phyloP scores from a whole-genome alignment of 192 early-diverging fungal species.

The Backusella macrospora region DNA sequence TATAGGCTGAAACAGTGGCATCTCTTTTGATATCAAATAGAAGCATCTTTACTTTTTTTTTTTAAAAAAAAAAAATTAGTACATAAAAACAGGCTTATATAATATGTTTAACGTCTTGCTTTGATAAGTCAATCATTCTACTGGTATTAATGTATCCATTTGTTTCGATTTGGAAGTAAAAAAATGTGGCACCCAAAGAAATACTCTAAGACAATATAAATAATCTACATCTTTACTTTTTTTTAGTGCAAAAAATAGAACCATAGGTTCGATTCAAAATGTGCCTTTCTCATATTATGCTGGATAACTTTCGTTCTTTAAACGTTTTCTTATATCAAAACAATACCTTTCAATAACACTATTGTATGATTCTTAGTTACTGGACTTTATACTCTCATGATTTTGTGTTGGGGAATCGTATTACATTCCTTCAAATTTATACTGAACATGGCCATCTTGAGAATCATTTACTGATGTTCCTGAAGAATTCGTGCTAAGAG shows the following conservation, averaged over 20 bases:
- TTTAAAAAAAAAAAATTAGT: no score
- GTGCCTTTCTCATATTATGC: background rate
- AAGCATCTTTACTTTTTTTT: no score
- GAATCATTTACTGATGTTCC: no score
- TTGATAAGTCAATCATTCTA: no score
- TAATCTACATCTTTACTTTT: background rate
- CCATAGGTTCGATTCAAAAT: background rate
- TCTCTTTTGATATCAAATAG: no score
- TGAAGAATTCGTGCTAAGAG: background rate
- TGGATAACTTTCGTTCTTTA: background rate
- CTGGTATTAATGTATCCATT: no score
- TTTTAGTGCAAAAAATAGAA: background rate
- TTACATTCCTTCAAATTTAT: background rate
- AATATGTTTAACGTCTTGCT: no score
- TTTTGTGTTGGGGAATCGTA: background rate
- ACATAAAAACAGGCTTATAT: no score
- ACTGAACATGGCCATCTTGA: background rate
- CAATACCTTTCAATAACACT: background rate
- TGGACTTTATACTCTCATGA: background rate
- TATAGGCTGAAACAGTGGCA: no score
- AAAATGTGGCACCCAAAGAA: background rate
- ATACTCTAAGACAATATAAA: background rate
- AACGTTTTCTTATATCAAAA: background rate
- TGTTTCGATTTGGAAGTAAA: background rate
- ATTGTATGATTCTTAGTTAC: background rate